Evolutionary conservation across 257 asterid species (phyloP).

Genomic region (Nicotiana paniculata): DNA sequence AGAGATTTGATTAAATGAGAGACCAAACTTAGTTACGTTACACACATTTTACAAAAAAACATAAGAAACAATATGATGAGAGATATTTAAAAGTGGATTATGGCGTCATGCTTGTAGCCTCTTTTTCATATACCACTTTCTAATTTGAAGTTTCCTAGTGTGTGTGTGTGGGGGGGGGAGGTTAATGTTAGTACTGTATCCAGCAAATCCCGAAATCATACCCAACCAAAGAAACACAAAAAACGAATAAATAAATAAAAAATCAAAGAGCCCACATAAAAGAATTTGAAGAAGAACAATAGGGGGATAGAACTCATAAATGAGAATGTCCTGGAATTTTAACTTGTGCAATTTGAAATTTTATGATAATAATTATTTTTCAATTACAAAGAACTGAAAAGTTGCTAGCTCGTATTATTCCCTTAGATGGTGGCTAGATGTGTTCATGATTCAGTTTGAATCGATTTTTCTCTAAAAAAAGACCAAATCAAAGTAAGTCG

Average conservation of each 20-base stretch:
- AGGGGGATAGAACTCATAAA: background rate
- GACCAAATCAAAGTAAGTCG: too few relatives aligned
- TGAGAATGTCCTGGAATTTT: too few relatives aligned
- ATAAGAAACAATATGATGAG: constrained; percentile 9
- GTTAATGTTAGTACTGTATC: constrained; percentile 4
- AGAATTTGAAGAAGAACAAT: background rate
- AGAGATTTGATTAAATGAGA: background rate
- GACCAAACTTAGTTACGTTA: constrained; percentile 11
- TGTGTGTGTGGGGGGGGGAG: background rate
- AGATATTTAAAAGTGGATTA: constrained; percentile 15
- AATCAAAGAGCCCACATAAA: background rate
- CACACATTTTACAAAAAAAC: background rate
- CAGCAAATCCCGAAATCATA: background rate
- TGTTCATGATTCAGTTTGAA: too few relatives aligned
- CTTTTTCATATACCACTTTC: background rate
- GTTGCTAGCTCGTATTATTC: too few relatives aligned
- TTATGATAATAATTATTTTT: too few relatives aligned
- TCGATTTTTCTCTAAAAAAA: too few relatives aligned
- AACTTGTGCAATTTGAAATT: too few relatives aligned
- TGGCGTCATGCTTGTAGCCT: background rate
- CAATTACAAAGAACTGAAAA: too few relatives aligned
- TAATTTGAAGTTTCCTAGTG: background rate
- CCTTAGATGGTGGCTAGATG: background rate
- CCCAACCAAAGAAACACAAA: too few relatives aligned
- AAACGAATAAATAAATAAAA: too few relatives aligned